Base-by-base conservation (phyloP, 2,329 filamentous ascomycete genomes). In the Penicillium sp. region DNA sequence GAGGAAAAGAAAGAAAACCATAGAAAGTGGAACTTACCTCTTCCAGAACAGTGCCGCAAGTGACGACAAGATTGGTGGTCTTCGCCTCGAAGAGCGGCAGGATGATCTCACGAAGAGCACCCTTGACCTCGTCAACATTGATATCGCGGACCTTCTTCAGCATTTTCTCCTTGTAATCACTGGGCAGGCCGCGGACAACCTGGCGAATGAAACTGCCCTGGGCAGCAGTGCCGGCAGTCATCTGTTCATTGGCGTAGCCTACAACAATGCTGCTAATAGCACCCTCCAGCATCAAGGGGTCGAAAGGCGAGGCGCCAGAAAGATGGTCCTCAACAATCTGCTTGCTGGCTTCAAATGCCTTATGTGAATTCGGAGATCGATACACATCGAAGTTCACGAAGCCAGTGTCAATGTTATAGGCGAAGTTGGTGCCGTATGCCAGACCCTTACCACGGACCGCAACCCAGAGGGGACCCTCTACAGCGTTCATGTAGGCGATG, bases 401-500 rank as follows among this genome's bases (percentile, higher is more conserved):
- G 2, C 93, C 94, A 1, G 85, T 86, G 65, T 94, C 90, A 23
- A 90, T 77, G 65, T 90, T 88, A 39, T 89, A 86, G 37, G 81
- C 81, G 67, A 97, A 96, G 63, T 83, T 85, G 1, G 89, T 87
- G 46, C 92, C 92, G 67, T 99, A 99, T 0, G 94, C 94, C 46
- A 97, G 85, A 37, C 94, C 94, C 36, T 90, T 94, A 49, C 94
- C 94, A 40, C 94, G 90, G 42, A 97, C 89, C 0, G 91, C 90
- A 57, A 88, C 88, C 93, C 94, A 97, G 26, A 99, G 84, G 0
- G 94, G 94, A 0, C 94, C 94, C 72, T 99, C 94, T 15, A 95
- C 89, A 1, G 91, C 87, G 67, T 97, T 92, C 54, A 99, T 87
- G 68, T 97, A 97, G 17, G 91, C 86, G 43, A 91, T 84, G 1